A percentile compares a stretch with the other conserved stretches of the same genome.
phyloP scores from a whole-genome alignment of 495 filamentous ascomycete species.

The Lepidopterella palustris region DNA sequence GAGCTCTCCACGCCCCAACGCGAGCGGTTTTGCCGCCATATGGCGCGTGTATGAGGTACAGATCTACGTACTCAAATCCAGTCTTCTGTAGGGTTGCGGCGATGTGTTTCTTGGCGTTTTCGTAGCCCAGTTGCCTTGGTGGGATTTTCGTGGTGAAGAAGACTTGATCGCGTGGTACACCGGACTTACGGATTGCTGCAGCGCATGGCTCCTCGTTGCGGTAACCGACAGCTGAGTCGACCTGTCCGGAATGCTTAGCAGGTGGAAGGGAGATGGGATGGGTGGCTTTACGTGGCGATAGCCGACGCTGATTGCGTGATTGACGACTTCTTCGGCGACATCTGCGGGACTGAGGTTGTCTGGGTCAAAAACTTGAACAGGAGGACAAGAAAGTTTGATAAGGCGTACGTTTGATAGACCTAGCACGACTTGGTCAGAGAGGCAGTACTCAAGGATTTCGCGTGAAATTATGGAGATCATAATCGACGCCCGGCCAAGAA shows the following conservation, averaged over 20 bases:
- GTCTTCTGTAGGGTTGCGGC: slow-evolving; percentile 46
- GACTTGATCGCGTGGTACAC: slow-evolving; percentile 55
- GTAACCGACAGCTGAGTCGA: slow-evolving; percentile 69
- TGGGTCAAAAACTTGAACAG: slow-evolving; percentile 15
- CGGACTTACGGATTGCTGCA: slow-evolving; percentile 50
- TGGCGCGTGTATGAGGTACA: slow-evolving; percentile 56
- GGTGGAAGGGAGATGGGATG: not conserved
- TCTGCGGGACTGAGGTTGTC: slow-evolving; percentile 42
- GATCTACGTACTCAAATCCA: slow-evolving; percentile 55
- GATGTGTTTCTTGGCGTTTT: slow-evolving; percentile 45
- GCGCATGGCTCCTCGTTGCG: slow-evolving; percentile 63
- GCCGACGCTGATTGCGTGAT: slow-evolving; percentile 59
- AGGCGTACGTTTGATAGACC: slow-evolving; percentile 69
- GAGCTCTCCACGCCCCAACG: slow-evolving; percentile 58
- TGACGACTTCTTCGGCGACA: slow-evolving; percentile 49
- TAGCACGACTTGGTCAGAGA: too few species aligned
- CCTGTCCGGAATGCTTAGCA: not conserved
- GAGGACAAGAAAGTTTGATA: slow-evolving; percentile 11
- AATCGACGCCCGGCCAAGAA: too few species aligned
- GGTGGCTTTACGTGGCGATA: slow-evolving; percentile 54
- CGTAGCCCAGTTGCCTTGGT: slow-evolving; percentile 42
- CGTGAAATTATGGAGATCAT: too few species aligned
- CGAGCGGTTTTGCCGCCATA: slow-evolving; percentile 52
- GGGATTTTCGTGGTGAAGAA: slow-evolving; percentile 72
- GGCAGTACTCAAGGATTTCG: too few species aligned